A percentile compares a stretch with the other conserved stretches of the same genome.
These are phyloP conservation scores for Tripterygium wilfordii DNA, from an alignment of 177 flowering plant genomes.

Conservation along the genomic window DNA sequence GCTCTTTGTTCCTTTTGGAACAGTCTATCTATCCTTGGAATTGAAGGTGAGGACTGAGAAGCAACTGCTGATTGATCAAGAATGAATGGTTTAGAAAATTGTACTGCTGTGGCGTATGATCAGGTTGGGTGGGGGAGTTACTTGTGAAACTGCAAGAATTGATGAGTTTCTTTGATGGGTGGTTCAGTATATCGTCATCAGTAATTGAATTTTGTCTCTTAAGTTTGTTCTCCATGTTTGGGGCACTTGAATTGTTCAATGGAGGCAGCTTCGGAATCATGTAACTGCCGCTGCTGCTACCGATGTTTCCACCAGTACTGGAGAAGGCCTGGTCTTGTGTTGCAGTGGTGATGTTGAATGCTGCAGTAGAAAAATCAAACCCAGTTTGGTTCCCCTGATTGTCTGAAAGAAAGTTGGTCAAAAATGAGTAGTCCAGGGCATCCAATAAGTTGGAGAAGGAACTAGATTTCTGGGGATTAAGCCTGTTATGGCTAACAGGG, in stretches of 20 bases:
- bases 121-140: slow-evolving; percentile 3
- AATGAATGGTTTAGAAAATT: slow-evolving; percentile 13
- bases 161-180: slow-evolving; percentile 17
- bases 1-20: not conserved
- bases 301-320: not conserved
- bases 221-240: slow-evolving; percentile 5
- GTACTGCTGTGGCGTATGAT: slow-evolving; percentile 3
- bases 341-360: not conserved
- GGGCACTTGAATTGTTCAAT: slow-evolving; percentile 4
- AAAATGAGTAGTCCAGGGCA: slow-evolving; percentile 20
- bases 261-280: slow-evolving; percentile 13
- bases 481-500: slow-evolving; percentile 5
- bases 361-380: slow-evolving; percentile 2
- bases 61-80: slow-evolving; percentile 18
- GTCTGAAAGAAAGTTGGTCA: slow-evolving; percentile 16
- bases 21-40: slow-evolving; percentile 13
- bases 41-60: slow-evolving; percentile 17
- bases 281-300: not conserved
- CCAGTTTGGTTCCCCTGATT: slow-evolving; percentile 2
- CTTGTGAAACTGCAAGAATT: slow-evolving; percentile 16
- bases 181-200: slow-evolving; percentile 6
- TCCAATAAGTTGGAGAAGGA: slow-evolving; percentile 26
- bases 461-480: slow-evolving; percentile 16
- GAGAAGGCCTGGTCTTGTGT: slow-evolving; percentile 3
- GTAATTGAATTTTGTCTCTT: slow-evolving; percentile 14